Evolutionary conservation across 176 grass and related monocot species (phyloP).

Genomic region (Triticum dicoccoides): DNA sequence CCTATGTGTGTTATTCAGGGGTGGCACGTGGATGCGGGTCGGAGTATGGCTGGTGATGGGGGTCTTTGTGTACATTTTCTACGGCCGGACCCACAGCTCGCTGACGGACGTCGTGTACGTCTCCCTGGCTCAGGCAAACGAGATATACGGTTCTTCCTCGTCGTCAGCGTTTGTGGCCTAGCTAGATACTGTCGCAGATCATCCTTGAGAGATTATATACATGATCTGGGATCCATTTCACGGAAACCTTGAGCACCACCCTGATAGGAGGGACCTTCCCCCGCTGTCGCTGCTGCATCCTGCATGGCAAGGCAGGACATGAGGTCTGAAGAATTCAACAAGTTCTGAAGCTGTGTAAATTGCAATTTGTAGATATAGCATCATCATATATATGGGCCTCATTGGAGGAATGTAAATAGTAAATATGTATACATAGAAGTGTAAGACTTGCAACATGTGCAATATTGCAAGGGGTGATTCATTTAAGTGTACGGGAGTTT

Average conservation of each 20-base stretch:
- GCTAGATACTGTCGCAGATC: background rate
- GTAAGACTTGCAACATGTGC: background rate
- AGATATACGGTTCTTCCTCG: slow-evolving; percentile 52
- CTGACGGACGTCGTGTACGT: slow-evolving; percentile 75
- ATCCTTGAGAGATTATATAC: background rate
- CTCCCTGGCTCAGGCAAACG: slow-evolving; percentile 57
- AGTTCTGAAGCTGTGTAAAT: slow-evolving; percentile 23
- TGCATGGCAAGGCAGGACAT: background rate
- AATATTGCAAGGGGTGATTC: background rate
- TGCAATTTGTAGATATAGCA: background rate
- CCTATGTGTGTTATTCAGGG: slow-evolving; percentile 35
- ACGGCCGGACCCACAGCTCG: slow-evolving; percentile 84
- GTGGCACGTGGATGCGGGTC: slow-evolving; percentile 73
- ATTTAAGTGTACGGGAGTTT: background rate
- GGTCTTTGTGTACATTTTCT: slow-evolving; percentile 83
- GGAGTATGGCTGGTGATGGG: slow-evolving; percentile 82
- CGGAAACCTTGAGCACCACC: background rate
- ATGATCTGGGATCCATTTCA: background rate
- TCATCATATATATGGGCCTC: background rate
- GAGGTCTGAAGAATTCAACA: slow-evolving; percentile 23
- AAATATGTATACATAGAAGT: background rate
- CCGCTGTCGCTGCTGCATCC: background rate
- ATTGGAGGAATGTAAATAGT: slow-evolving; percentile 30
- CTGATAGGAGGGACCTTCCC: background rate
- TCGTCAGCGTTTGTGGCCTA: slow-evolving; percentile 41